These are phyloP conservation scores for Zygotorulaspora mrakii DNA, from an alignment of 1,139 yeast species.

Conservation along the genomic window DNA sequence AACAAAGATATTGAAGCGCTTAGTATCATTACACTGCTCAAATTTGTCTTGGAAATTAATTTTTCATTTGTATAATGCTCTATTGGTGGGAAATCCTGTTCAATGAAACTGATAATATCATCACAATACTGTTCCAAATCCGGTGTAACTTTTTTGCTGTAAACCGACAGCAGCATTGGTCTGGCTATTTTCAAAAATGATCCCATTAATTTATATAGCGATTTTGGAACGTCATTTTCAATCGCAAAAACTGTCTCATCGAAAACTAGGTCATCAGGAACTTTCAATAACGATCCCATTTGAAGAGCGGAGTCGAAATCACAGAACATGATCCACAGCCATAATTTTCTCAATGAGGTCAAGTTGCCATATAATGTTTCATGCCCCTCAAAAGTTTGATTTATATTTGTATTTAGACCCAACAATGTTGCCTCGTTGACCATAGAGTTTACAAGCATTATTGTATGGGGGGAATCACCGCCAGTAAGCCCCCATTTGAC, in stretches of 20 bases:
- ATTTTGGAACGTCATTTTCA: constrained; percentile 3
- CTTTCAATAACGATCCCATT: constrained; percentile 32
- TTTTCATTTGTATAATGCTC: constrained; percentile 18
- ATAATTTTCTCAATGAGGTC: constrained; percentile 27
- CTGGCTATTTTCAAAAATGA: constrained; percentile 23
- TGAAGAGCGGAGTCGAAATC: constrained; percentile 33
- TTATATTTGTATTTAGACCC: constrained; percentile 36
- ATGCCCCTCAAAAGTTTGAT: constrained; percentile 22
- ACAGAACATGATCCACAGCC: constrained; percentile 30
- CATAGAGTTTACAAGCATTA: constrained; percentile 23
- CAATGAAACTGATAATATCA: constrained; percentile 20
- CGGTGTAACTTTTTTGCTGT: constrained; percentile 15
- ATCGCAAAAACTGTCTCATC: constrained; percentile 17
- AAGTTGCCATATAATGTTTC: constrained; percentile 24
- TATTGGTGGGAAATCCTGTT: constrained; percentile 24
- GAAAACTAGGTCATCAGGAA: constrained; percentile 22
- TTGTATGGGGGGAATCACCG: constrained; percentile 31
- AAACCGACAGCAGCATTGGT: constrained; percentile 20
- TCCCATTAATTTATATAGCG: constrained; percentile 17
- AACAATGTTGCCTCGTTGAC: constrained; percentile 29
- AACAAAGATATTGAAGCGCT: constrained; percentile 14
- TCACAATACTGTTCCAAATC: constrained; percentile 15
- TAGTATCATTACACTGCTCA: constrained; percentile 17
- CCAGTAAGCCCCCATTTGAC: constrained; percentile 24
- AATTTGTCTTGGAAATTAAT: constrained; percentile 12